Evolutionary conservation across 768 basidiomycete genomes (phyloP), one percentile per base, ranked within the genome.

Genomic region (Russula lepida): DNA sequence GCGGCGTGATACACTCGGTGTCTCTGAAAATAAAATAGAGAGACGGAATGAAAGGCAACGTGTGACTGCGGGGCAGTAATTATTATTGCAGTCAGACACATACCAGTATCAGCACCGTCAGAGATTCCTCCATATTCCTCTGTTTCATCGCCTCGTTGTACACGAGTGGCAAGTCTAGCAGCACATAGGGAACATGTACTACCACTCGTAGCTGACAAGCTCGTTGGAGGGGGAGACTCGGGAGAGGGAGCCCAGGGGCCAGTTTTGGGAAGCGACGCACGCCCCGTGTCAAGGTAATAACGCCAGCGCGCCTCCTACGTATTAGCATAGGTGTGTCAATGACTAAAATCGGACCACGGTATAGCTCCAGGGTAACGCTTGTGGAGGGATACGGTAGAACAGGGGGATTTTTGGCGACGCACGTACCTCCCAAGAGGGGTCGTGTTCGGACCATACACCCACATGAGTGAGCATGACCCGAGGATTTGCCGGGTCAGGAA

Each of bases 171-270:
- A 23, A 61, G 23, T 41, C 27, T 46, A n/a, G 41, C 39, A 17
- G 49, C 48, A 15, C 60, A 61, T 21, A 33, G 32, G 23, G 54
- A 61, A 21, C 54, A 56, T 17, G 12, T 56, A 7, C 43, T 44
- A 44, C 9, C 12, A 21, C 32, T 56, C 5, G 48, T 28, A 13
- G 41, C 4, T 15, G 52, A n/a, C n/a, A n/a, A n/a, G n/a, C n/a
- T n/a, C n/a, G n/a, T n/a, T n/a, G n/a, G n/a, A n/a, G n/a, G n/a
- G n/a, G n/a, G n/a, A n/a, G n/a, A n/a, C n/a, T n/a, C n/a, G n/a
- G n/a, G n/a, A n/a, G 39, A 43, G n/a, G 41, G 41, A 11, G 41
- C 9, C 41, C n/a, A 43, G 41, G 41, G 8, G 43, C 21, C 19
- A n/a, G n/a, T 21, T 21, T 35, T 5, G 1, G 11, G 21, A 9